These are phyloP conservation scores for Chiua virens DNA, from an alignment of 768 basidiomycete genomes.

Conservation along the genomic window DNA sequence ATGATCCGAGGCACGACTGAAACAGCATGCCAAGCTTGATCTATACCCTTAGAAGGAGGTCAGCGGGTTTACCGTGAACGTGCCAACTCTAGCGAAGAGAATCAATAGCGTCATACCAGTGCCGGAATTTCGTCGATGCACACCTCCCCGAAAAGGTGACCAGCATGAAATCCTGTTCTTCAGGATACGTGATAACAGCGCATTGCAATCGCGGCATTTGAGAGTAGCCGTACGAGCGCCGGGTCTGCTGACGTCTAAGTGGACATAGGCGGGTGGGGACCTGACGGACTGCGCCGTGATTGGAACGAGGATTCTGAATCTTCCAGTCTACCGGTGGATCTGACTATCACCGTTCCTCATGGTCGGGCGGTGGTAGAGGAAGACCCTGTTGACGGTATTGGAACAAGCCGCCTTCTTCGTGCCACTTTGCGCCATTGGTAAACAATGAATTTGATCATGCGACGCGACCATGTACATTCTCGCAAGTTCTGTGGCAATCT, in stretches of 20 bases:
- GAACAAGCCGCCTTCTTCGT: neutral
- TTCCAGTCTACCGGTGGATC: neutral
- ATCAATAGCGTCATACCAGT: neutral
- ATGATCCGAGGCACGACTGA: slow-evolving; percentile 10
- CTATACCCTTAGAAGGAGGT: slow-evolving; percentile 1
- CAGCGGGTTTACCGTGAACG: neutral
- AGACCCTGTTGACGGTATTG: neutral
- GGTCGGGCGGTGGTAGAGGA: slow-evolving; percentile 1
- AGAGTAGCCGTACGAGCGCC: neutral
- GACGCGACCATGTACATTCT: slow-evolving; percentile 1
- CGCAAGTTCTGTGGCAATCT: neutral
- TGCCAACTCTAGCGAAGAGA: neutral
- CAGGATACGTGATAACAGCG: neutral
- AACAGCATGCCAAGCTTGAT: slow-evolving; percentile 4
- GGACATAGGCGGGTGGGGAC: neutral
- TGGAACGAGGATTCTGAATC: neutral
- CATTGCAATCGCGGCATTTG: neutral
- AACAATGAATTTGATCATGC: slow-evolving; percentile 1
- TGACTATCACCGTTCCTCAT: slow-evolving; percentile 2
- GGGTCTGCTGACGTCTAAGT: neutral
- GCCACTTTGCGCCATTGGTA: slow-evolving; percentile 8
- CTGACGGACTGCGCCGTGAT: neutral
- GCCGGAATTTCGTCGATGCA: neutral
- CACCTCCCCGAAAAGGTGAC: neutral
- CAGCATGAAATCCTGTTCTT: neutral